Evolutionary conservation across 2,329 filamentous ascomycete genomes (phyloP).

Genomic region (Atkinsonella hypoxylon): DNA sequence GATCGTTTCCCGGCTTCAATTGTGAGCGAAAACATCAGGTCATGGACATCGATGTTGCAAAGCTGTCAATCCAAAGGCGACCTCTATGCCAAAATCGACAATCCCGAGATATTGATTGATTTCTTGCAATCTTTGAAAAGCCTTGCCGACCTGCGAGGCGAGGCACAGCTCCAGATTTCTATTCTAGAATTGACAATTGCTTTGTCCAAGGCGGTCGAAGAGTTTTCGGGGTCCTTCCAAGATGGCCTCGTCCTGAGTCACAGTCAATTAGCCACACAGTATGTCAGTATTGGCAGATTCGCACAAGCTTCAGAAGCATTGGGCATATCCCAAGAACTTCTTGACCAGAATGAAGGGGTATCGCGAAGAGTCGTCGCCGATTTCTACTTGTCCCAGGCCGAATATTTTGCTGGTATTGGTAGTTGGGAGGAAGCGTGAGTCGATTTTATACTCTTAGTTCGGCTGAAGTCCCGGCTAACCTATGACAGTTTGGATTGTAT

Average conservation of each 20-base stretch:
- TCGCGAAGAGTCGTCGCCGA: constrained; percentile 30
- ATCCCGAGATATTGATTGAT: constrained; percentile 34
- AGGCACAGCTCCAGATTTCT: constrained; percentile 31
- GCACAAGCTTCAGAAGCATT: constrained; percentile 41
- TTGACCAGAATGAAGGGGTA: constrained; percentile 23
- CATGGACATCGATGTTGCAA: constrained; percentile 33
- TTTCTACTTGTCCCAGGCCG: constrained; percentile 60
- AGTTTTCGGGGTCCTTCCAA: constrained; percentile 16
- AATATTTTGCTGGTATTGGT: constrained; percentile 60
- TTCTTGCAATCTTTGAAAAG: constrained; percentile 39
- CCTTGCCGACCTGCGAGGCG: constrained; percentile 38
- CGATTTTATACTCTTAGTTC: neutral
- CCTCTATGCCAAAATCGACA: constrained; percentile 34
- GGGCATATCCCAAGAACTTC: constrained; percentile 40
- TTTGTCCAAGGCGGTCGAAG: constrained; percentile 26
- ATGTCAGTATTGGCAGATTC: constrained; percentile 40
- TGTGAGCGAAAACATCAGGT: constrained; percentile 24
- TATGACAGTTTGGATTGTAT: constrained; percentile 19
- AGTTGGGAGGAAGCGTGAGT: constrained; percentile 48
- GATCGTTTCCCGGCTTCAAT: constrained; percentile 17
- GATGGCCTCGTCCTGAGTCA: constrained; percentile 34
- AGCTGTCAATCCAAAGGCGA: constrained; percentile 27
- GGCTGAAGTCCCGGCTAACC: neutral
- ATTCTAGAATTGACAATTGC: constrained; percentile 33
- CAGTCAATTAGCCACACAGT: constrained; percentile 38